These are phyloP conservation scores for Dichotomopilus funicola DNA, from an alignment of 2,329 filamentous ascomycete species.

Conservation along the genomic window DNA sequence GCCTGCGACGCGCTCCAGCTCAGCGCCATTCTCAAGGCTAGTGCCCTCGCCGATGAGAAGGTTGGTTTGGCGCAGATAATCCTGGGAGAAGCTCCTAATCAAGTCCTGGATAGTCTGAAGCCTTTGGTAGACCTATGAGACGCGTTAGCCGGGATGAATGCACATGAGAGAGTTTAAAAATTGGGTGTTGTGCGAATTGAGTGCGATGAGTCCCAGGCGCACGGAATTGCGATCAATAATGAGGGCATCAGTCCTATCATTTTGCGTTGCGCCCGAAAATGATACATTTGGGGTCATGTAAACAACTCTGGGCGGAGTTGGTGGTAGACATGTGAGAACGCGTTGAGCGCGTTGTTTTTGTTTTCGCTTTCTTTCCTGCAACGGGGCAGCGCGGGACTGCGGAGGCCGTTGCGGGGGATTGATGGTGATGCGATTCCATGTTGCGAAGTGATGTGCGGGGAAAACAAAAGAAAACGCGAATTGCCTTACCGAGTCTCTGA, in stretches of 20 bases:
- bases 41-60: slow-evolving; percentile 65
- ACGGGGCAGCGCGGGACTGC: neutral
- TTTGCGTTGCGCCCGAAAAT: neutral
- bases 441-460: neutral
- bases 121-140: slow-evolving; percentile 61
- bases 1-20: slow-evolving; percentile 46
- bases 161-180: neutral
- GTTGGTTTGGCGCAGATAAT: slow-evolving; percentile 85
- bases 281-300: too few species aligned
- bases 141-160: slow-evolving; percentile 30
- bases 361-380: neutral
- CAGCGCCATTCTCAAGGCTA: slow-evolving; percentile 40
- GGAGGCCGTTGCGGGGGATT: neutral
- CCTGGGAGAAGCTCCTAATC: slow-evolving; percentile 70
- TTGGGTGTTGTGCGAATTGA: neutral
- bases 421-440: neutral
- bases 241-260: neutral
- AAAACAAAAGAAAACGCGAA: slow-evolving; percentile 6
- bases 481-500: slow-evolving; percentile 70
- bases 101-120: slow-evolving; percentile 73
- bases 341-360: neutral
- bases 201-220: too few species aligned
- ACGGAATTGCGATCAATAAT: too few species aligned
- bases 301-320: neutral
- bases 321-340: neutral